A percentile compares a stretch with the other conserved stretches of the same genome.
phyloP scores from a whole-genome alignment of 768 basidiomycete species.

The Mycena latifolia region DNA sequence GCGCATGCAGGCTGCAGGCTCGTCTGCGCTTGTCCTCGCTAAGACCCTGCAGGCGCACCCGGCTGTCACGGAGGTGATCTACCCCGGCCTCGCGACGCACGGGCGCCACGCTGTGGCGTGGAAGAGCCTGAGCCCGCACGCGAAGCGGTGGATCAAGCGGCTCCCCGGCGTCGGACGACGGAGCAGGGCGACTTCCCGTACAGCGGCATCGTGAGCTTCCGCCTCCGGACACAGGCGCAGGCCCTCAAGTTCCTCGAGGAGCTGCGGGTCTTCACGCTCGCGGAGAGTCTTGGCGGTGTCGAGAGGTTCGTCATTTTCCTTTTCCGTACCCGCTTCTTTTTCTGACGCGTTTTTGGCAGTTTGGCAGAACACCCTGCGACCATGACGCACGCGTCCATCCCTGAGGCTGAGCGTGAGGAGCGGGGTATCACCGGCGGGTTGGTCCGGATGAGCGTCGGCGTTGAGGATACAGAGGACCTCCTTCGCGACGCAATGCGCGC shows the following conservation, averaged over 20 bases:
- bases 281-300: constrained; percentile 92
- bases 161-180: constrained; percentile 49
- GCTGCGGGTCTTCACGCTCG: constrained; percentile 80
- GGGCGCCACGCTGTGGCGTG: constrained; percentile 76
- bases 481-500: constrained; percentile 79
- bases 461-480: constrained; percentile 90
- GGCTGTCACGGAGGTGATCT: constrained; percentile 85
- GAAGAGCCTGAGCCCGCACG: constrained; percentile 74
- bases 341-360: constrained; percentile 39
- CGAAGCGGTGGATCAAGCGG: constrained; percentile 69
- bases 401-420: constrained; percentile 70
- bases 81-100: constrained; percentile 83
- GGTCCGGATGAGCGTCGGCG: constrained; percentile 85
- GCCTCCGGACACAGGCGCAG: constrained; percentile 65
- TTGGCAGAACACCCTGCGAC: constrained; percentile 87
- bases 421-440: constrained; percentile 86
- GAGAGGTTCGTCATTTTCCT: constrained; percentile 63
- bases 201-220: constrained; percentile 92
- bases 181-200: constrained; percentile 80
- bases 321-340: too few relatives aligned
- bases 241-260: constrained; percentile 78
- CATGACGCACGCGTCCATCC: constrained; percentile 92
- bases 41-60: constrained; percentile 64
- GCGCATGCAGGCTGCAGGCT: constrained; percentile 88
- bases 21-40: constrained; percentile 85